Percentiles rank a stretch among this genome's conserved stretches.
These are phyloP conservation scores for Hygrophila difformis DNA, from an alignment of 257 asterid genomes.

Conservation along the genomic window DNA sequence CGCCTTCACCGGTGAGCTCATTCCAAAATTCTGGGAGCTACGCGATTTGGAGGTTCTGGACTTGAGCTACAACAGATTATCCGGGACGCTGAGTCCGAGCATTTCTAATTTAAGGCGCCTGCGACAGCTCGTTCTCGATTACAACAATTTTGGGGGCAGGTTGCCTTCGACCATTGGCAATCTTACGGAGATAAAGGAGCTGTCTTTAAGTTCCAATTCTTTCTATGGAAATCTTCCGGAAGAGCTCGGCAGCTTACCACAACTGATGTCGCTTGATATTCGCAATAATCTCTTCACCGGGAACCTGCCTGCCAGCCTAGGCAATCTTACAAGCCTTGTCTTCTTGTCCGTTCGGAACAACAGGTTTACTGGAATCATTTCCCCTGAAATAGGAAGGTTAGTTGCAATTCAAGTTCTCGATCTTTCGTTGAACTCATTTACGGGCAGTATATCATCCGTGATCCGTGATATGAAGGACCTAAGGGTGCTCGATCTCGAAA, in stretches of 20 bases:
- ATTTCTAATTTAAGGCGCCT: conserved; percentile 30
- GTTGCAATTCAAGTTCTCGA: conserved; percentile 40
- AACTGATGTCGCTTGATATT: conserved; percentile 50
- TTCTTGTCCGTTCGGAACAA: conserved; percentile 42
- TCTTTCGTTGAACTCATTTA: conserved; percentile 42
- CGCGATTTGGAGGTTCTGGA: conserved; percentile 43
- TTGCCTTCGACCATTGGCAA: conserved; percentile 42
- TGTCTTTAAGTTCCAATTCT: conserved; percentile 46
- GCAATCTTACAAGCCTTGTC: conserved; percentile 34
- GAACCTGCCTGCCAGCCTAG: conserved; percentile 38
- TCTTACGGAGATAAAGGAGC: conserved; percentile 38
- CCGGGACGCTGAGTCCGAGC: conserved; percentile 35
- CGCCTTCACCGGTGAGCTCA: conserved; percentile 37
- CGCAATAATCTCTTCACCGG: conserved; percentile 57
- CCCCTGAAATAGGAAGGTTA: conserved; percentile 41
- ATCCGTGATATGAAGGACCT: conserved; percentile 40
- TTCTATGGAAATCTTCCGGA: conserved; percentile 48
- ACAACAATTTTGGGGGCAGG: conserved; percentile 41
- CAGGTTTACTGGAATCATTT: conserved; percentile 37
- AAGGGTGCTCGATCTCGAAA: conserved; percentile 37
- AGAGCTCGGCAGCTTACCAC: conserved; percentile 43
- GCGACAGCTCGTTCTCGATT: conserved; percentile 50
- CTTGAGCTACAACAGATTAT: conserved; percentile 43
- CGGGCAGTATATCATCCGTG: conserved; percentile 39
- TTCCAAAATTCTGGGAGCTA: conserved; percentile 41